Evolutionary conservation across 2,329 filamentous ascomycete genomes (phyloP).

Genomic region (Dactylella cylindrospora): DNA sequence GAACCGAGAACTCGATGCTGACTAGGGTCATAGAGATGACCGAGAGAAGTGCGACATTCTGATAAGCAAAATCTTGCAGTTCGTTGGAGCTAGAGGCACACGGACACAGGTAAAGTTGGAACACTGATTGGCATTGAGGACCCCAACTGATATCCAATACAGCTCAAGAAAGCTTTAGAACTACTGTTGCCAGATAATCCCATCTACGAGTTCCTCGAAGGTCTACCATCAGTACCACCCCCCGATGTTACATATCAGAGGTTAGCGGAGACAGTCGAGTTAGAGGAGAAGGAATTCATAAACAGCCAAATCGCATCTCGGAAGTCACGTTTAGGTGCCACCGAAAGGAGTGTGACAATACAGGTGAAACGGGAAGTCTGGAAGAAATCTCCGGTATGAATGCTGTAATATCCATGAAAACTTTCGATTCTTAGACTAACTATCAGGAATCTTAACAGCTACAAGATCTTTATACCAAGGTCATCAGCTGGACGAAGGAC

Average conservation of each 20-base stretch:
- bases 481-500: conserved; percentile 88
- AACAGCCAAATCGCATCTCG: conserved; percentile 88
- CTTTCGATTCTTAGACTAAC: too few species aligned
- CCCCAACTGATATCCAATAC: not conserved
- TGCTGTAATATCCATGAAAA: too few species aligned
- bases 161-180: conserved; percentile 60
- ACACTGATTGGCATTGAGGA: not conserved
- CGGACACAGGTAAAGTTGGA: conserved; percentile 17
- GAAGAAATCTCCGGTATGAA: conserved; percentile 51
- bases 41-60: conserved; percentile 55
- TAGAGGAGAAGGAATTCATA: conserved; percentile 83
- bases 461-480: conserved; percentile 75
- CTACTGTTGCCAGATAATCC: conserved; percentile 77
- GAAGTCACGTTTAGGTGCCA: conserved; percentile 81
- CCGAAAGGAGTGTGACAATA: conserved; percentile 75
- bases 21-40: conserved; percentile 57
- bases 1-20: conserved; percentile 6
- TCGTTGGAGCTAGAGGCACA: conserved; percentile 40
- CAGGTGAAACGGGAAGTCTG: conserved; percentile 88
- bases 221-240: conserved; percentile 66
- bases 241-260: conserved; percentile 78
- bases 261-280: conserved; percentile 79
- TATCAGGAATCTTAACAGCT: conserved; percentile 61
- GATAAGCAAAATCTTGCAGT: conserved; percentile 22
- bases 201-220: conserved; percentile 80